phyloP scores from a whole-genome alignment of 768 basidiomycete species.

The Mycena venus region DNA sequence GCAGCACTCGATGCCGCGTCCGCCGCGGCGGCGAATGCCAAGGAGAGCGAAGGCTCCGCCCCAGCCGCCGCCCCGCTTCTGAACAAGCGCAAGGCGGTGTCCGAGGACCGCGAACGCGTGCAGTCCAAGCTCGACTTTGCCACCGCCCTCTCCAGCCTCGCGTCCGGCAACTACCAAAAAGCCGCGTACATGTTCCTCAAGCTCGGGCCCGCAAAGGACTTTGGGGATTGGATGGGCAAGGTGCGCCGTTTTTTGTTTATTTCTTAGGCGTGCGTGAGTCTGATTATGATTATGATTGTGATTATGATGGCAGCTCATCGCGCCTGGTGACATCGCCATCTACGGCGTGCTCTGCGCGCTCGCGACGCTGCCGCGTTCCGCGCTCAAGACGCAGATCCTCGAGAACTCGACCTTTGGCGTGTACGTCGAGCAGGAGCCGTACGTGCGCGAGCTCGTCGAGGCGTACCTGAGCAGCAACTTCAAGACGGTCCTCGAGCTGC shows the following conservation, averaged over 20 bases:
- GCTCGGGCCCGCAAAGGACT: slow-evolving; percentile 71
- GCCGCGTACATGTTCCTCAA: slow-evolving; percentile 83
- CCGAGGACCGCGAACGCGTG: slow-evolving; percentile 74
- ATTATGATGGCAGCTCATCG: slow-evolving; percentile 66
- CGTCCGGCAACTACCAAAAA: slow-evolving; percentile 80
- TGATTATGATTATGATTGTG: not conserved
- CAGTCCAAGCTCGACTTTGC: slow-evolving; percentile 88
- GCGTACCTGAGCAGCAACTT: slow-evolving; percentile 91
- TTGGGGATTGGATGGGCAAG: slow-evolving; percentile 86
- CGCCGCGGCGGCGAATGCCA: slow-evolving; percentile 45
- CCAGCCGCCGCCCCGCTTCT: slow-evolving; percentile 27
- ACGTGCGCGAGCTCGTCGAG: slow-evolving; percentile 87
- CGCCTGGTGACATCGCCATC: slow-evolving; percentile 87
- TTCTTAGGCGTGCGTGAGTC: not conserved
- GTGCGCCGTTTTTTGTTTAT: slow-evolving; percentile 49
- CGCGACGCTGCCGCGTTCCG: slow-evolving; percentile 77
- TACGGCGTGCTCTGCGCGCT: slow-evolving; percentile 90
- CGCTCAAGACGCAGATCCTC: slow-evolving; percentile 76
- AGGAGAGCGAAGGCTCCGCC: slow-evolving; percentile 32
- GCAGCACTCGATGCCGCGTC: slow-evolving; percentile 81
- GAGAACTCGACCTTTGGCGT: slow-evolving; percentile 79
- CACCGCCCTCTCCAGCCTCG: slow-evolving; percentile 81
- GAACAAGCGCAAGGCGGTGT: slow-evolving; percentile 57
- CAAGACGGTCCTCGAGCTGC: slow-evolving; percentile 81
- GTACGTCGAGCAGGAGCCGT: slow-evolving; percentile 90